These are phyloP conservation scores for Rubus parviflorus DNA, from an alignment of 306 rosid species.

Conservation along the genomic window DNA sequence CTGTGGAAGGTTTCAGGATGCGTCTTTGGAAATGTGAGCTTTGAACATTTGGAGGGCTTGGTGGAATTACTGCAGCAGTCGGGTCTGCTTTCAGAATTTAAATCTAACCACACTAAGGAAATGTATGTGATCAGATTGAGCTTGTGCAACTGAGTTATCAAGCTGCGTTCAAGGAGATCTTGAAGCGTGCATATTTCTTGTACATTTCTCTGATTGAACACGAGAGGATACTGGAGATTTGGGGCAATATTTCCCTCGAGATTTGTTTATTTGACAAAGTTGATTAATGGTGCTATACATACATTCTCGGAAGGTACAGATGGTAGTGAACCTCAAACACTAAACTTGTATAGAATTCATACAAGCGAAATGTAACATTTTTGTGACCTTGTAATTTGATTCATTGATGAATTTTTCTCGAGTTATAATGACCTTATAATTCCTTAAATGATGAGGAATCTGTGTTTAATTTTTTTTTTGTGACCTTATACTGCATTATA, in stretches of 20 bases:
- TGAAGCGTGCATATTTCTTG: constrained; percentile 3
- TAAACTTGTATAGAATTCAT: constrained; percentile 17
- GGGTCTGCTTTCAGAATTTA: constrained; percentile 16
- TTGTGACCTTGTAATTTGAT: background rate
- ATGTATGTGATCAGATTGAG: constrained; percentile 22
- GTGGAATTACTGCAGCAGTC: background rate
- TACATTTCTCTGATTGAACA: constrained; percentile 14
- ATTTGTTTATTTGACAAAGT: background rate
- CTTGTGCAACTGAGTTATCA: constrained; percentile 13
- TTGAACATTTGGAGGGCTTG: background rate
- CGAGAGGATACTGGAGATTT: background rate
- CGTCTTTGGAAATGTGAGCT: background rate
- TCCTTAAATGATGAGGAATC: too few species aligned
- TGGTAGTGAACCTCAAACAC: background rate
- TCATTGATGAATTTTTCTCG: constrained; percentile 6
- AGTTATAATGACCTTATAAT: too few species aligned
- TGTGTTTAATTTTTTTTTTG: background rate
- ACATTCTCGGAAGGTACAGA: constrained; percentile 5
- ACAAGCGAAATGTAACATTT: background rate
- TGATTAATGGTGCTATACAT: constrained; percentile 4
- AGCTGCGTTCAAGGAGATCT: constrained; percentile 9
- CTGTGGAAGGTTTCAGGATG: constrained; percentile 2
- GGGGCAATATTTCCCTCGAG: background rate
- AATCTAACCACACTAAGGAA: background rate
- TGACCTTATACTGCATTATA: background rate